A percentile compares a stretch with the other conserved stretches of the same genome.
Conservation (phyloP, 495 filamentous ascomycete genomes). For the Daldinia caldariorum region DNA sequence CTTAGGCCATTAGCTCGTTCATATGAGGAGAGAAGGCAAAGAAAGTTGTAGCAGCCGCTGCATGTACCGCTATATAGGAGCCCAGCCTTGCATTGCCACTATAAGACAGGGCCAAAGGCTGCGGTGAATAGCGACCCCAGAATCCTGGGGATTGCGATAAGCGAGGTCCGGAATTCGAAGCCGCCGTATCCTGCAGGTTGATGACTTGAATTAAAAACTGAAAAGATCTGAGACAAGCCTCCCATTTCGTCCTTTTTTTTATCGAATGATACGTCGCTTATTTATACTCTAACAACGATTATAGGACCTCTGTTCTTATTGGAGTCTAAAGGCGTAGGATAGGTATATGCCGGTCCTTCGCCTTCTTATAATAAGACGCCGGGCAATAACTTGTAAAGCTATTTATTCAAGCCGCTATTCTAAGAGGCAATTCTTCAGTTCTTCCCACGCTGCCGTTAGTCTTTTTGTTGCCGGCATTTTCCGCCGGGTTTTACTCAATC, state of each 20-base stretch:
- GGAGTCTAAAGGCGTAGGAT: conserved; percentile 1
- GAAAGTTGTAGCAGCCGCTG: conserved; percentile 45
- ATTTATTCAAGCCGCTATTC: background rate
- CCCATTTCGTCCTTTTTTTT: conserved; percentile 10
- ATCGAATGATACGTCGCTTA: background rate
- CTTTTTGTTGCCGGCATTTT: conserved; percentile 1
- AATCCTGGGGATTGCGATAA: conserved; percentile 17
- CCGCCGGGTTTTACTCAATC: conserved; percentile 1
- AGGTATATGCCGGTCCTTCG: conserved; percentile 6
- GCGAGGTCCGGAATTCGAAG: conserved; percentile 44
- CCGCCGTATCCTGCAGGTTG: conserved; percentile 55
- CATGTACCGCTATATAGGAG: conserved; percentile 53
- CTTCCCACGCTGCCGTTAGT: background rate
- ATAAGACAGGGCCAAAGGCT: conserved; percentile 59
- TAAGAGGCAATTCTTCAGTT: background rate
- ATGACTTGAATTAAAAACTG: conserved; percentile 57
- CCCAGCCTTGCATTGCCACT: conserved; percentile 46
- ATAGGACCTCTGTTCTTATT: conserved; percentile 26
- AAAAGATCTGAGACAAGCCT: conserved; percentile 65
- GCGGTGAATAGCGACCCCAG: conserved; percentile 50
- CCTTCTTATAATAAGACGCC: background rate
- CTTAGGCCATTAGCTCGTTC: conserved; percentile 26
- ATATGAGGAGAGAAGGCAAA: conserved; percentile 35
- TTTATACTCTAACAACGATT: conserved; percentile 31
- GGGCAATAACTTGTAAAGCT: background rate